Percentiles rank a stretch among this genome's conserved stretches.
phyloP scores from a whole-genome alignment of 176 grass and related monocot genomes.

The Avena insularis region DNA sequence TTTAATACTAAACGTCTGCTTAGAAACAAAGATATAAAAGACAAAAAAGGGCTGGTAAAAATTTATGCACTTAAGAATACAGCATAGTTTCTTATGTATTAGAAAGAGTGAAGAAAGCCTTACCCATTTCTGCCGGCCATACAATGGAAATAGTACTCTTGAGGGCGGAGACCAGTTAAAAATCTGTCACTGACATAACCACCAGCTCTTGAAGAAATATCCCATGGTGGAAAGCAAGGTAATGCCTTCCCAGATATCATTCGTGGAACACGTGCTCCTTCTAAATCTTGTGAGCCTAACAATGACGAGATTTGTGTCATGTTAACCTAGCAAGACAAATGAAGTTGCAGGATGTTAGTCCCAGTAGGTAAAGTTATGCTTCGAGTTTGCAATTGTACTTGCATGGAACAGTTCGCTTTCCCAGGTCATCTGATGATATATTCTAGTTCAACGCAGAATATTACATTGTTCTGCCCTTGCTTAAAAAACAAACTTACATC shows the following conservation, averaged over 20 bases:
- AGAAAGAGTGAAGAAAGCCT: slow-evolving; percentile 30
- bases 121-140: slow-evolving; percentile 99
- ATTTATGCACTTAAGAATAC: background rate
- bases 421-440: background rate
- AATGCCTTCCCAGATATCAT: slow-evolving; percentile 95
- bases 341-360: slow-evolving; percentile 19
- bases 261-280: slow-evolving; percentile 91
- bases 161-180: slow-evolving; percentile 94
- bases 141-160: slow-evolving; percentile 99
- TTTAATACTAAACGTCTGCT: background rate
- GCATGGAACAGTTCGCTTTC: background rate
- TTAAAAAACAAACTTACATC: slow-evolving; percentile 56
- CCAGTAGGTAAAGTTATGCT: slow-evolving; percentile 4
- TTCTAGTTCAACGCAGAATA: slow-evolving; percentile 29
- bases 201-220: slow-evolving; percentile 77
- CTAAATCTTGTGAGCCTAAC: slow-evolving; percentile 89
- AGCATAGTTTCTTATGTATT: slow-evolving; percentile 3
- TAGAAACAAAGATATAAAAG: background rate
- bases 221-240: slow-evolving; percentile 93
- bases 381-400: background rate
- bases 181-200: slow-evolving; percentile 89
- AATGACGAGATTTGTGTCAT: slow-evolving; percentile 97
- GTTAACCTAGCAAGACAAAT: slow-evolving; percentile 72
- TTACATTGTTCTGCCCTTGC: background rate
- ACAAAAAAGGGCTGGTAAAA: background rate